These are phyloP conservation scores for Gymnopus androsaceus DNA, from an alignment of 1,284 basidiomycete genomes.

Conservation along the genomic window DNA sequence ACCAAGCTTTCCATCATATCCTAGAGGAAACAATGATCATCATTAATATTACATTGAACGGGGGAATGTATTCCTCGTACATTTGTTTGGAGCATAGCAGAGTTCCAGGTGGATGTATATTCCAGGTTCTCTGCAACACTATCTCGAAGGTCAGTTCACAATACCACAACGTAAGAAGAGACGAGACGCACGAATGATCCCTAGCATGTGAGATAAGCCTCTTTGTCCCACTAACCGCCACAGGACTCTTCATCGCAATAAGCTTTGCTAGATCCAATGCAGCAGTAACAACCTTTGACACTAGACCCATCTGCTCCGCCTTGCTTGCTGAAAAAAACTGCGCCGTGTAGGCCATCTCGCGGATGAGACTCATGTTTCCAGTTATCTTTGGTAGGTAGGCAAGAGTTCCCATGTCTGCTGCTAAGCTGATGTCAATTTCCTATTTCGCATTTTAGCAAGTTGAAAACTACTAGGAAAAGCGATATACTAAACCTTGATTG, in stretches of 20 bases:
- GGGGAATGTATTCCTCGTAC: constrained; percentile 50
- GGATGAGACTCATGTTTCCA: constrained; percentile 77
- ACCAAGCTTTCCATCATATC: no score
- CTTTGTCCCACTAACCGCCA: constrained; percentile 85
- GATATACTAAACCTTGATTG: constrained; percentile 66
- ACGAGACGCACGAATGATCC: constrained; percentile 64
- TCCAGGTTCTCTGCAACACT: constrained; percentile 80
- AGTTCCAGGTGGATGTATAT: constrained; percentile 82
- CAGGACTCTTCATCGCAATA: constrained; percentile 80
- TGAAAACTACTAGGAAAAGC: neutral
- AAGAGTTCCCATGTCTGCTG: constrained; percentile 89
- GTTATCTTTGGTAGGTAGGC: constrained; percentile 80
- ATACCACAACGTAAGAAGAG: neutral
- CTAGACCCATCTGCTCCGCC: constrained; percentile 74
- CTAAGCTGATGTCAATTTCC: constrained; percentile 91
- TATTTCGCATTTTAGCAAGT: constrained; percentile 4
- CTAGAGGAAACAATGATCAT: no score
- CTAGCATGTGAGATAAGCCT: constrained; percentile 71
- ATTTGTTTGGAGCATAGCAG: constrained; percentile 66
- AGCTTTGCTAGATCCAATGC: constrained; percentile 68
- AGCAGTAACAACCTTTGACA: constrained; percentile 64
- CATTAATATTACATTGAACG: no score
- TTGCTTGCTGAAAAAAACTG: constrained; percentile 72
- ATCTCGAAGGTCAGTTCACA: neutral
- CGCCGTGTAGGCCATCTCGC: constrained; percentile 82